Conservation (phyloP, 164 flowering plant species). For the Macadamia integrifolia region DNA sequence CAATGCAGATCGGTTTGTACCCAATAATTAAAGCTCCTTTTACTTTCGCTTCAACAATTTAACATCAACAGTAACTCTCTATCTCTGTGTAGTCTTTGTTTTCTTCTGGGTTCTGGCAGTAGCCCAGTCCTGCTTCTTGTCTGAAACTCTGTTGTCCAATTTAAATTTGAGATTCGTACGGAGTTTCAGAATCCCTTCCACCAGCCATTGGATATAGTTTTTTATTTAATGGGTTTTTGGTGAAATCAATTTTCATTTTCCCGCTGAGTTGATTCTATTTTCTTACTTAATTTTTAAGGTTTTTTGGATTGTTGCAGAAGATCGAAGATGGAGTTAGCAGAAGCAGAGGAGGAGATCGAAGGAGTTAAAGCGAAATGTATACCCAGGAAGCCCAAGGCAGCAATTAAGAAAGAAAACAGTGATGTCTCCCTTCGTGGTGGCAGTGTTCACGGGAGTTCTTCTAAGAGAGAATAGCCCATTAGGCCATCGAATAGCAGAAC, state of each 20-base stretch:
- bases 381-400: constrained; percentile 45
- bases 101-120: too few species aligned
- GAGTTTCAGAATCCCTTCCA: neutral
- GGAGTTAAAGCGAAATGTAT: constrained; percentile 49
- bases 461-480: constrained; percentile 9
- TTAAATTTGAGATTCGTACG: constrained; percentile 16
- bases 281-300: neutral
- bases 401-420: constrained; percentile 23
- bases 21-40: neutral
- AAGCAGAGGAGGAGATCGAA: constrained; percentile 29
- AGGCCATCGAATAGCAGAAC: constrained; percentile 5
- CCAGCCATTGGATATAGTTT: too few species aligned
- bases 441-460: constrained; percentile 9
- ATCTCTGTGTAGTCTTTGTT: too few species aligned
- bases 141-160: neutral
- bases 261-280: too few species aligned
- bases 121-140: neutral
- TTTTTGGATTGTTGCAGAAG: constrained; percentile 23
- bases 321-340: constrained; percentile 28
- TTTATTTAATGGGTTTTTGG: too few species aligned
- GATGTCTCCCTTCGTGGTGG: constrained; percentile 9
- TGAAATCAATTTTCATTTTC: too few species aligned
- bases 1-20: constrained; percentile 64
- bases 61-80: too few species aligned
- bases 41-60: neutral